These are phyloP conservation scores for Syzygium jambos DNA, from an alignment of 345 rosid genomes.

Conservation along the genomic window DNA sequence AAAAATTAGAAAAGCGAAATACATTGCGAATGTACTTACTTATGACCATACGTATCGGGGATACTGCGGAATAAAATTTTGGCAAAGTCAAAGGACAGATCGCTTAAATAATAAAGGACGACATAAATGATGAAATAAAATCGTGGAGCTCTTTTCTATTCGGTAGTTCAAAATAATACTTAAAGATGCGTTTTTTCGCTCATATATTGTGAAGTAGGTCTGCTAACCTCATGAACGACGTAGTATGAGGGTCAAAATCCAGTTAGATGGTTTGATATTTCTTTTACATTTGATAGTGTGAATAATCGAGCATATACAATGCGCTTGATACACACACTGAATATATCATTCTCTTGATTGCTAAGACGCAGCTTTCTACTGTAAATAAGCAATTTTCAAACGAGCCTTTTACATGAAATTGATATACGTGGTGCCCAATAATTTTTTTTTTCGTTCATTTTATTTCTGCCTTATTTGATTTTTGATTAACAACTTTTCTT, in stretches of 20 bases:
- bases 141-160: neutral
- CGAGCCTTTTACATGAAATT: fast-evolving
- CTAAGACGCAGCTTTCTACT: neutral
- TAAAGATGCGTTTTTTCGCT: neutral
- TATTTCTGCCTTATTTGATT: neutral
- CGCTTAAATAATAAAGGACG: neutral
- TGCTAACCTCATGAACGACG: neutral
- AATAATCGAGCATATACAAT: neutral
- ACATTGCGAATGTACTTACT: neutral
- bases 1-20: too few species aligned
- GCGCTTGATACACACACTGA: neutral
- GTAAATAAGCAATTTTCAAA: neutral
- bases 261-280: neutral
- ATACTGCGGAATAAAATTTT: neutral
- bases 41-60: neutral
- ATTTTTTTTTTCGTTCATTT: neutral
- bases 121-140: neutral
- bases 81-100: neutral
- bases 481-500: too few species aligned
- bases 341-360: neutral
- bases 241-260: too few species aligned
- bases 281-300: neutral
- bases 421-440: neutral
- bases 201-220: neutral
- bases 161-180: neutral